Conservation (phyloP, 2,329 filamentous ascomycete species). For the Cordyceps cicadae region DNA sequence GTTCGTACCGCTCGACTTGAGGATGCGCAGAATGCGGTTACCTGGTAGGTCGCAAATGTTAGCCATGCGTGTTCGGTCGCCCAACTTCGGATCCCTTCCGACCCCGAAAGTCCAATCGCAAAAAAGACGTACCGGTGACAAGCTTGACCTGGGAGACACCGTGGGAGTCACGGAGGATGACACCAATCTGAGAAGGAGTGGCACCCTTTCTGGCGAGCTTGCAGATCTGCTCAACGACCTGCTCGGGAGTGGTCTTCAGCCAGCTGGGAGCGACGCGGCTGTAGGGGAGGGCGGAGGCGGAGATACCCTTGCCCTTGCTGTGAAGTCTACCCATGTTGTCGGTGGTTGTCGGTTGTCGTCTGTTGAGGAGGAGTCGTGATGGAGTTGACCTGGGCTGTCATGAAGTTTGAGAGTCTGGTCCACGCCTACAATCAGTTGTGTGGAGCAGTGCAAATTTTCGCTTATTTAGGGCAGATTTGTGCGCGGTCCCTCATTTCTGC, state of each 20-base stretch:
- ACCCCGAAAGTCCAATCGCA: not conserved
- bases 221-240: constrained; percentile 98
- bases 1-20: constrained; percentile 91
- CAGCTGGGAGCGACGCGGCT: constrained; percentile 85
- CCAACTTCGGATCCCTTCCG: not conserved
- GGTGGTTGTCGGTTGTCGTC: constrained; percentile 32
- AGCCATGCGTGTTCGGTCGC: constrained; percentile 22
- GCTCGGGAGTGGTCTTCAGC: constrained; percentile 98
- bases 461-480: constrained; percentile 36
- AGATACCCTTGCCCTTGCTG: constrained; percentile 99
- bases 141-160: constrained; percentile 97
- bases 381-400: constrained; percentile 15
- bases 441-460: constrained; percentile 34
- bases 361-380: constrained; percentile 23
- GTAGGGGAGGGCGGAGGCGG: constrained; percentile 91
- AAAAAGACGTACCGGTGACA: constrained; percentile 71
- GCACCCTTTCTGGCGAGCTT: constrained; percentile 99
- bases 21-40: constrained; percentile 99
- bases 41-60: constrained; percentile 45
- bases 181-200: constrained; percentile 97
- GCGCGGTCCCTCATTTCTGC: not conserved
- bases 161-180: constrained; percentile 95
- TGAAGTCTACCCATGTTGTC: constrained; percentile 88
- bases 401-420: constrained; percentile 3
- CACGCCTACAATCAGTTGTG: constrained; percentile 24